phyloP scores from a whole-genome alignment of 2,329 filamentous ascomycete species.

The Intubia oerlemansii region DNA sequence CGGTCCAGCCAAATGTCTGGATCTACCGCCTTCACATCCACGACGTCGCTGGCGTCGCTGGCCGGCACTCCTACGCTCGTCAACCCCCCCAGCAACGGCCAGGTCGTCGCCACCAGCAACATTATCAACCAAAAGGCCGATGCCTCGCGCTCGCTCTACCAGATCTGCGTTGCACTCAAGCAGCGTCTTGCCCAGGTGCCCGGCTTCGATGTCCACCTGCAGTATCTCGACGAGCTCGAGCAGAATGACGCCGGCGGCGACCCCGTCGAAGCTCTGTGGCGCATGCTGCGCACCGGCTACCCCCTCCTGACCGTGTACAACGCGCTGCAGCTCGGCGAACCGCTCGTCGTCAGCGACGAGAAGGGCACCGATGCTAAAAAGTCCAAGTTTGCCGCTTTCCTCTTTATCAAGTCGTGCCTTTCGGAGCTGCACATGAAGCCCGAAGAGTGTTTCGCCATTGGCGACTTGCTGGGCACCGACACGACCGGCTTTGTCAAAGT shows the following conservation, averaged over 20 bases:
- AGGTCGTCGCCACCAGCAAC: slow-evolving; percentile 62
- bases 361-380: slow-evolving; percentile 43
- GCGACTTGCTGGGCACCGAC: slow-evolving; percentile 78
- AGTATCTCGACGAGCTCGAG: slow-evolving; percentile 47
- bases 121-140: slow-evolving; percentile 96
- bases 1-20: slow-evolving; percentile 41
- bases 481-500: slow-evolving; percentile 96
- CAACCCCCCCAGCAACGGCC: slow-evolving; percentile 24
- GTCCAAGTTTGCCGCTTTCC: slow-evolving; percentile 74
- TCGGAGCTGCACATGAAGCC: slow-evolving; percentile 60
- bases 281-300: slow-evolving; percentile 61
- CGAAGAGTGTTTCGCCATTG: slow-evolving; percentile 76
- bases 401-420: slow-evolving; percentile 78
- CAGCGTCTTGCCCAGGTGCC: slow-evolving; percentile 67
- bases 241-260: slow-evolving; percentile 42
- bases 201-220: slow-evolving; percentile 55
- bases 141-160: slow-evolving; percentile 77
- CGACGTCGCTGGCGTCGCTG: slow-evolving; percentile 28
- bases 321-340: slow-evolving; percentile 47
- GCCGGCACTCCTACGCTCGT: slow-evolving; percentile 20
- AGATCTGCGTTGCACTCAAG: slow-evolving; percentile 76
- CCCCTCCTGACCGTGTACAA: slow-evolving; percentile 85
- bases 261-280: slow-evolving; percentile 82
- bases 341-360: slow-evolving; percentile 43
- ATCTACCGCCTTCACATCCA: slow-evolving; percentile 32